Conservation (phyloP, 2,329 filamentous ascomycete species). For the Stagonosporopsis vannaccii region DNA sequence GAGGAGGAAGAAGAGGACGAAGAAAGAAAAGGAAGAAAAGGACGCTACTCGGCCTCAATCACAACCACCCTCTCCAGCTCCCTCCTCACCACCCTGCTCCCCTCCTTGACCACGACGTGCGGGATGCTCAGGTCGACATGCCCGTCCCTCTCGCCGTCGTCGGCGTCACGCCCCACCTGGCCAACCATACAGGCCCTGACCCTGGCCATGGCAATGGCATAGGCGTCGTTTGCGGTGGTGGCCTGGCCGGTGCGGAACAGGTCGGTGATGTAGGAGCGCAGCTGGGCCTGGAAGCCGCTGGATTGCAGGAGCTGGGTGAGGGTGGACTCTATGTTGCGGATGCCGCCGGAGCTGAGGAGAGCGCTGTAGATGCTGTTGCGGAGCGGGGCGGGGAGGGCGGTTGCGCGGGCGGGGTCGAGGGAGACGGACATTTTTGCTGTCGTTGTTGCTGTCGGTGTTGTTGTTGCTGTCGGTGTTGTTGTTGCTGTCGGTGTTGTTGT, state of each 20-base stretch:
- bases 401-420: slow-evolving; percentile 47
- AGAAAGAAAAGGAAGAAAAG: too few relatives aligned
- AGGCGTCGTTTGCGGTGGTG: slow-evolving; percentile 64
- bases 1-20: too few relatives aligned
- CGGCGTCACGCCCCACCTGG: slow-evolving; percentile 32
- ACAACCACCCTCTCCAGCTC: slow-evolving; percentile 61
- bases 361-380: slow-evolving; percentile 55
- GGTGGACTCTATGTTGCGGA: slow-evolving; percentile 63
- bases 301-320: slow-evolving; percentile 64
- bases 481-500: slow-evolving; percentile 11
- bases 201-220: slow-evolving; percentile 59
- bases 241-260: slow-evolving; percentile 66
- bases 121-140: slow-evolving; percentile 53
- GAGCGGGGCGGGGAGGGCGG: slow-evolving; percentile 49
- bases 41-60: slow-evolving; percentile 26
- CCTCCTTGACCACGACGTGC: slow-evolving; percentile 57
- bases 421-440: slow-evolving; percentile 29
- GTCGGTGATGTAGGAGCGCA: slow-evolving; percentile 62
- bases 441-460: slow-evolving; percentile 14
- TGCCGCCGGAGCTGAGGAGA: slow-evolving; percentile 58
- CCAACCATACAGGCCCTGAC: slow-evolving; percentile 24
- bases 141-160: slow-evolving; percentile 9
- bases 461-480: too few relatives aligned
- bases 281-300: slow-evolving; percentile 65
- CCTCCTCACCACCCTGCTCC: slow-evolving; percentile 59